phyloP scores from a whole-genome alignment of 257 asterid genomes.

The Solanum habrochaites region DNA sequence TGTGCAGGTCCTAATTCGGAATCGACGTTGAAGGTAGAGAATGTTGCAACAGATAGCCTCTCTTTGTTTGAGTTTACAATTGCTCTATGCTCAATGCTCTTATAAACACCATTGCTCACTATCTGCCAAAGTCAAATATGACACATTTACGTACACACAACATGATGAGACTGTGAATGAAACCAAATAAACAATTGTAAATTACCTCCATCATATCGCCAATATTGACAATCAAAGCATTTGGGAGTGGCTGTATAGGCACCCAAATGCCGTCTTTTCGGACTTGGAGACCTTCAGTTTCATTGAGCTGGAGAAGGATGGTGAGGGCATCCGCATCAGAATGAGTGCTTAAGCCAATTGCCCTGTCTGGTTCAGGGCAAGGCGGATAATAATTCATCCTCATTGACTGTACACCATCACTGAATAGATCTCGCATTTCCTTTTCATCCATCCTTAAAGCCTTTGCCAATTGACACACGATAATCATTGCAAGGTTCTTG shows the following conservation, averaged over 20 bases:
- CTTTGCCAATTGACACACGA: constrained; percentile 27
- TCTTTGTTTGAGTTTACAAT: constrained; percentile 25
- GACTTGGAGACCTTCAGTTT: constrained; percentile 37
- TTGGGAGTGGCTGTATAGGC: constrained; percentile 22
- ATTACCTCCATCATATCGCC: constrained; percentile 49
- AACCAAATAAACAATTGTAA: no score
- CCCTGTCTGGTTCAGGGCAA: constrained; percentile 37
- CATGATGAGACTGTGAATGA: no score
- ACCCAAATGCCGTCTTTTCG: constrained; percentile 38
- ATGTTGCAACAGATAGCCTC: constrained; percentile 46
- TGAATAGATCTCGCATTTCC: constrained; percentile 16
- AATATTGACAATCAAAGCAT: constrained; percentile 38
- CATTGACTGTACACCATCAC: constrained; percentile 34
- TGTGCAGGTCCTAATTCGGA: constrained; percentile 36
- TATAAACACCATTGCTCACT: constrained; percentile 35
- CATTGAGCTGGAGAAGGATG: constrained; percentile 40
- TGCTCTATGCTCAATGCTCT: constrained; percentile 47
- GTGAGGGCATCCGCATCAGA: constrained; percentile 49
- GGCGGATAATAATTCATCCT: constrained; percentile 47
- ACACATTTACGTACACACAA: neutral
- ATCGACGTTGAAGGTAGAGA: constrained; percentile 21
- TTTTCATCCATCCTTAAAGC: constrained; percentile 25
- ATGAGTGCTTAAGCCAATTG: constrained; percentile 38
- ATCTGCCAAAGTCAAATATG: constrained; percentile 13
- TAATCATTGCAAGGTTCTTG: constrained; percentile 14